Base-by-base conservation (phyloP, 2,329 filamentous ascomycete genomes). In the Byssoonygena ceratinophila region DNA sequence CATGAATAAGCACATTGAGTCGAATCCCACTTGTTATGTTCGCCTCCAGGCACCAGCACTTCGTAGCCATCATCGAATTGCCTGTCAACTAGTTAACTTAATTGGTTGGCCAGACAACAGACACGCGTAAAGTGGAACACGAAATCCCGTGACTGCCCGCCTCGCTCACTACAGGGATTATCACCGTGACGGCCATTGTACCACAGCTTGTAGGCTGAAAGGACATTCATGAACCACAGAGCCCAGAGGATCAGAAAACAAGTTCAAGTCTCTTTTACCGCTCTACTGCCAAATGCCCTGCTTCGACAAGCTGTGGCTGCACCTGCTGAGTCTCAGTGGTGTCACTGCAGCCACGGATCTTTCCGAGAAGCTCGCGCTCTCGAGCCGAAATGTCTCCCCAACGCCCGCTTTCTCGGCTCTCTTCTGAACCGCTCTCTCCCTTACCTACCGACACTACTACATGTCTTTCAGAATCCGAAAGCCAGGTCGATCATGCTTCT, bases 401-500 rank as follows among this genome's bases (percentile, higher is more conserved):
- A 57, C 64, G 61, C 56, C 58, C 63, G 39, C 55, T 58, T 46
- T 64, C 41, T 45, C 39, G 68, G 31, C 56, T 70, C 44, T 61
- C 60, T 18, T 63, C 71, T 47, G 69, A 73, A 60, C 61, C 63
- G 32, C 46, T 64, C 25, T 52, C 62, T 7, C 48, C 60, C 8
- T 46, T 57, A 3, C 59, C 65, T 4, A 51, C 61, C 40, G 63
- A 67, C 6, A 39, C 25, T 5, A 18, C 54, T 12, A 29, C 58
- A 11, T 60, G 63, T 52, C 56, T 48, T 7, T 62, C 58, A 2
- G 46, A 67, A 12, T 44, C 61, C 8, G 71, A 73, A 36, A 69
- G 70, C 53, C 68, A 71, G 25, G 46, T 69, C 9, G 64, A 67
- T 12, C 60, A 67, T 1, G 39, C 52, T 40, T 56, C 58, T 7